Percentiles rank a stretch among this genome's conserved stretches.
Evolutionary conservation across 768 basidiomycete genomes (phyloP).

Genomic region (Lanmaoa rubissima): DNA sequence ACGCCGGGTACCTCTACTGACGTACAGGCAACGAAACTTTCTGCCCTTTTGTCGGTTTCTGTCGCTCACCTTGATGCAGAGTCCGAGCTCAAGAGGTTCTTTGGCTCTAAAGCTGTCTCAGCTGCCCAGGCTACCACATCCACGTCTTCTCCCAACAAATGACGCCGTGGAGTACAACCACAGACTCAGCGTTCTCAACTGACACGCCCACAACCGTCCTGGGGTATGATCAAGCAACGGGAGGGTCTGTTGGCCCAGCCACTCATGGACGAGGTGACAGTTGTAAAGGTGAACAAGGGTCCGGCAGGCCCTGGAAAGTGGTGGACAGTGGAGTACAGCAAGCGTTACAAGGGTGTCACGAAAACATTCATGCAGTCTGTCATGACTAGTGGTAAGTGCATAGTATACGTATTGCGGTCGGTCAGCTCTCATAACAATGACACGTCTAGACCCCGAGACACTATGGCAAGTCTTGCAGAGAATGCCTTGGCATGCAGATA

Average conservation of each 20-base stretch:
- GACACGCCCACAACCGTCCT: slow-evolving; percentile 70
- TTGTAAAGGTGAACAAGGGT: slow-evolving; percentile 42
- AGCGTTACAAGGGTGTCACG: slow-evolving; percentile 79
- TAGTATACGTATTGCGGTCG: not conserved
- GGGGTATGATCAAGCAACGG: slow-evolving; percentile 68
- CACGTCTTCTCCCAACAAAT: slow-evolving; percentile 34
- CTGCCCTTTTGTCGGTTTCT: slow-evolving; percentile 74
- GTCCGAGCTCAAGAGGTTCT: slow-evolving; percentile 90
- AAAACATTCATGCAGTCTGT: slow-evolving; percentile 80
- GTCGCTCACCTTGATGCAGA: slow-evolving; percentile 81
- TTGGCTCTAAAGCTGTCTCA: slow-evolving; percentile 86
- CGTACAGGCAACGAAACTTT: slow-evolving; percentile 35
- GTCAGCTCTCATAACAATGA: not conserved
- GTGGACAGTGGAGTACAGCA: slow-evolving; percentile 89
- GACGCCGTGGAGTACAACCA: slow-evolving; percentile 35
- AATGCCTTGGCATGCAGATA: slow-evolving; percentile 92
- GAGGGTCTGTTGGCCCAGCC: slow-evolving; percentile 71
- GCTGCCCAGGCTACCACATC: slow-evolving; percentile 46
- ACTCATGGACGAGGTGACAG: slow-evolving; percentile 54
- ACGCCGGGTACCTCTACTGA: slow-evolving; percentile 23
- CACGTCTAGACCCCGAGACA: slow-evolving; percentile 65
- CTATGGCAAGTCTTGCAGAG: slow-evolving; percentile 74
- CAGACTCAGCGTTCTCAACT: slow-evolving; percentile 62
- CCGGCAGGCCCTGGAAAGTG: slow-evolving; percentile 62
- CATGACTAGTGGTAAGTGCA: slow-evolving; percentile 68